Conservation (phyloP, 179 eudicot species). For the Heliamphora pulchella region DNA sequence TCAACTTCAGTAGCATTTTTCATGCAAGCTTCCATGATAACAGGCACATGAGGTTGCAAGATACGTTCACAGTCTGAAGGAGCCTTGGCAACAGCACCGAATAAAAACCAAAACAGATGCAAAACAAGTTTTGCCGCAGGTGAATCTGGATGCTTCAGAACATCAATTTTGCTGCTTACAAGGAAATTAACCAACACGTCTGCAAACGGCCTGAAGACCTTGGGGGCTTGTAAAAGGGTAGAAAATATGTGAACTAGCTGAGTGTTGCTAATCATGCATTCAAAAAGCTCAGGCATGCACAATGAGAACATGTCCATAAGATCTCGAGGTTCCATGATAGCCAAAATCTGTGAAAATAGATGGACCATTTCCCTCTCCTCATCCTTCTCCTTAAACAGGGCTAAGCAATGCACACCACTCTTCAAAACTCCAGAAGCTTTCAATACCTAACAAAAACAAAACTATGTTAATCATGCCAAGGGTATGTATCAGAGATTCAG, state of each 20-base stretch:
- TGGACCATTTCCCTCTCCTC: constrained; percentile 93
- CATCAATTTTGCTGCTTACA: constrained; percentile 90
- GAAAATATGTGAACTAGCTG: constrained; percentile 85
- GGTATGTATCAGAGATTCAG: background rate
- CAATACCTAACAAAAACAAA: constrained; percentile 50
- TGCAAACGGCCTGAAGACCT: constrained; percentile 85
- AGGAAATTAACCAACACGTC: constrained; percentile 93
- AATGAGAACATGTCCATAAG: constrained; percentile 96
- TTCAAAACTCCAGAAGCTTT: constrained; percentile 93
- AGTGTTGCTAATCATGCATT: constrained; percentile 85
- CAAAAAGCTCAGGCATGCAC: constrained; percentile 97
- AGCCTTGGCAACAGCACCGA: constrained; percentile 78
- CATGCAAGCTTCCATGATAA: constrained; percentile 93
- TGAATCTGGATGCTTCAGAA: constrained; percentile 82
- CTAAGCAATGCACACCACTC: constrained; percentile 95
- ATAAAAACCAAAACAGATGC: constrained; percentile 81
- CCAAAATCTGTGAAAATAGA: constrained; percentile 80
- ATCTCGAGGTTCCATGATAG: constrained; percentile 94
- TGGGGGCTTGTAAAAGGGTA: constrained; percentile 61
- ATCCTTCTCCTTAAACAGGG: constrained; percentile 83
- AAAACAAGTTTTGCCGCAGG: constrained; percentile 87
- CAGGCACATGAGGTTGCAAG: constrained; percentile 86
- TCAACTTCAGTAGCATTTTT: constrained; percentile 84
- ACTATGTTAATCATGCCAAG: background rate
- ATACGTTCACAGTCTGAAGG: constrained; percentile 94